Evolutionary conservation across 2,329 filamentous ascomycete genomes (phyloP).

Genomic region (Diaporthe amygdali): DNA sequence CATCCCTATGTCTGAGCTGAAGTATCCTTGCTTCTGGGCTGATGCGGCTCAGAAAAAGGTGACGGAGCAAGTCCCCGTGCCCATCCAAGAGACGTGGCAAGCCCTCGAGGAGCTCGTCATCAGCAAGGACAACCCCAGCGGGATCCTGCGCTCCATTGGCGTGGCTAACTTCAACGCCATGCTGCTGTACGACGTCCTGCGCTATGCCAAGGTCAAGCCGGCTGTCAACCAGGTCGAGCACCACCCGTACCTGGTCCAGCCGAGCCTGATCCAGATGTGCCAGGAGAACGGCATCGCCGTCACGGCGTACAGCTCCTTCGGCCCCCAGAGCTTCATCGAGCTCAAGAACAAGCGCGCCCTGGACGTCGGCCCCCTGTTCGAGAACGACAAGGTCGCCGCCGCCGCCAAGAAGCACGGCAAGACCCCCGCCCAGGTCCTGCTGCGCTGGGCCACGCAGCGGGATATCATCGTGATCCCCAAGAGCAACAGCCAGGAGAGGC

Average conservation of each 20-base stretch:
- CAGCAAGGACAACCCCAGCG: conserved; percentile 41
- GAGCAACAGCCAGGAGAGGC: conserved; percentile 58
- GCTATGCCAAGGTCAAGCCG: conserved; percentile 76
- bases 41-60: conserved; percentile 63
- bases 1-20: conserved; percentile 75
- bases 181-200: conserved; percentile 78
- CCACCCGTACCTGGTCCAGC: conserved; percentile 86
- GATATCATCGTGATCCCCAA: conserved; percentile 84
- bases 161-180: conserved; percentile 84
- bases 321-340: conserved; percentile 79
- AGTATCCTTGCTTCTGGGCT: conserved; percentile 81
- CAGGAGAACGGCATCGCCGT: conserved; percentile 73
- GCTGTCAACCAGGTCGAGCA: conserved; percentile 87
- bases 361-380: conserved; percentile 71
- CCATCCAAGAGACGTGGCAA: conserved; percentile 81
- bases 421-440: conserved; percentile 79
- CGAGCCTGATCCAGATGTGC: conserved; percentile 71
- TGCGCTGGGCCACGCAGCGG: conserved; percentile 89
- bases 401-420: conserved; percentile 74
- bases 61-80: conserved; percentile 69
- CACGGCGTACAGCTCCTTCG: conserved; percentile 86
- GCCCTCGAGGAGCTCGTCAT: conserved; percentile 79
- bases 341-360: conserved; percentile 73
- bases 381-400: conserved; percentile 67
- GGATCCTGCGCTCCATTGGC: conserved; percentile 76